Evolutionary conservation across 208 protist genomes (phyloP).

Genomic region (Crithidia fasciculata): DNA sequence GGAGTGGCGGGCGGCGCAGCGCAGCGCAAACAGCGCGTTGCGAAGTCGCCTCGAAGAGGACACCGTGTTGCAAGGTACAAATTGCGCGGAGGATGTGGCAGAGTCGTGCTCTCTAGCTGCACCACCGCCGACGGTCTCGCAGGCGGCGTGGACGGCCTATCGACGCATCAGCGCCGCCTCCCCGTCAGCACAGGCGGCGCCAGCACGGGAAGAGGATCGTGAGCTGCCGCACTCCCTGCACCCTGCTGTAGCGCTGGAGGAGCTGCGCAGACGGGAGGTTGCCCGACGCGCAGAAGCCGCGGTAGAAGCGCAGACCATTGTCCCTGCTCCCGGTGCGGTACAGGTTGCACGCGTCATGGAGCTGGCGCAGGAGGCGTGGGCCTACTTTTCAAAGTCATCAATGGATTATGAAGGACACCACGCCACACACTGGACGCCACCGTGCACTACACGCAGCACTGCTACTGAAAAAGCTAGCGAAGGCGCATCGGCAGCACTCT

Average conservation of each 20-base stretch:
- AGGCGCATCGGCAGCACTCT: neutral
- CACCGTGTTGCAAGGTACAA: neutral
- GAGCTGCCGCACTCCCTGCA: constrained; percentile 4
- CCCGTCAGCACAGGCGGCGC: no score
- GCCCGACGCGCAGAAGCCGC: neutral
- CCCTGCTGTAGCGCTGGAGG: constrained; percentile 41
- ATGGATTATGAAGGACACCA: neutral
- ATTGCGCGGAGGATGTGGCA: neutral
- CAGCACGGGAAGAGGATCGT: no score
- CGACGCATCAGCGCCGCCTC: neutral
- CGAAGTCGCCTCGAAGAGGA: constrained; percentile 7
- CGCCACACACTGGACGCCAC: neutral
- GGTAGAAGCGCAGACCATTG: neutral
- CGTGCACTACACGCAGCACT: neutral
- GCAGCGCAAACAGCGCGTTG: constrained; percentile 24
- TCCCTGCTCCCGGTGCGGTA: neutral
- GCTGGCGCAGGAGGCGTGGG: constrained; percentile 22
- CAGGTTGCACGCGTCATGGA: constrained; percentile 9
- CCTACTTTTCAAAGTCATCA: neutral
- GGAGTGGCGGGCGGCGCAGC: constrained; percentile 30
- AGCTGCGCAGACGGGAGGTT: constrained; percentile 24
- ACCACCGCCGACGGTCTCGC: constrained; percentile 15
- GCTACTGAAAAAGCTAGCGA: neutral
- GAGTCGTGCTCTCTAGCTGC: neutral
- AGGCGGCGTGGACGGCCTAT: constrained; percentile 28